phyloP scores from a whole-genome alignment of 1,284 basidiomycete genomes.

The Chondrostereum purpureum region DNA sequence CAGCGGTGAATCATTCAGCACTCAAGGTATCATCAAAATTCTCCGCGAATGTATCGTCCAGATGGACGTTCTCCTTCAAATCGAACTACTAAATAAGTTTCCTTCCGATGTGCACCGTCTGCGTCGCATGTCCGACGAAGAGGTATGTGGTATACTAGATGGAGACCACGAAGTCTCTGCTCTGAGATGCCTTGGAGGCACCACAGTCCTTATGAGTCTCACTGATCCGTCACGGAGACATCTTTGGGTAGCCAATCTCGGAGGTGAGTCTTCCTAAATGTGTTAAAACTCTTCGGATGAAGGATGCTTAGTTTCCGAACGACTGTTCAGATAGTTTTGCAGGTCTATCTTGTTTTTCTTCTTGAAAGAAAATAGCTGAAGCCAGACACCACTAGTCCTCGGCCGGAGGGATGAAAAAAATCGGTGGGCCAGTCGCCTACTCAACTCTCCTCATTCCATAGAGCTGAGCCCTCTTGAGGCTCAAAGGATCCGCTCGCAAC shows the following conservation, averaged over 20 bases:
- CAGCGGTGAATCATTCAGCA: slow-evolving; percentile 21
- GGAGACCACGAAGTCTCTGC: slow-evolving; percentile 25
- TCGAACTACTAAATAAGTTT: slow-evolving; percentile 38
- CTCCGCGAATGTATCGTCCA: slow-evolving; percentile 34
- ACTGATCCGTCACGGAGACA: slow-evolving; percentile 43
- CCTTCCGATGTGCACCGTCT: slow-evolving; percentile 24
- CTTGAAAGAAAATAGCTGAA: not conserved
- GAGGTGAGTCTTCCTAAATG: slow-evolving; percentile 22
- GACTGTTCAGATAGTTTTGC: slow-evolving; percentile 45
- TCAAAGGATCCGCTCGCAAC: slow-evolving; percentile 41
- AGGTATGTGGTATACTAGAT: slow-evolving; percentile 21
- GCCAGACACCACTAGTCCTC: slow-evolving; percentile 33
- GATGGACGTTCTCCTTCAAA: slow-evolving; percentile 37
- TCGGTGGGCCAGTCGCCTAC: slow-evolving; percentile 36
- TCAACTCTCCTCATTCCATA: slow-evolving; percentile 43
- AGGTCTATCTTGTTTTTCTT: slow-evolving; percentile 27
- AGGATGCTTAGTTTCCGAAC: slow-evolving; percentile 5
- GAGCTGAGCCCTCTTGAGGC: slow-evolving; percentile 36
- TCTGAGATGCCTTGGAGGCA: slow-evolving; percentile 48
- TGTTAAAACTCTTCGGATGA: slow-evolving; percentile 9
- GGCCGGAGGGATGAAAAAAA: slow-evolving; percentile 41
- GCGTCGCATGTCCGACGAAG: slow-evolving; percentile 15
- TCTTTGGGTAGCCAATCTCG: slow-evolving; percentile 62
- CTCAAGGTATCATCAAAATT: slow-evolving; percentile 33
- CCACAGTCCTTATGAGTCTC: slow-evolving; percentile 53